A percentile compares a stretch with the other conserved stretches of the same genome.
These are phyloP conservation scores for Sordariomycetes sp. DNA, from an alignment of 2,329 filamentous ascomycete species.

Conservation along the genomic window DNA sequence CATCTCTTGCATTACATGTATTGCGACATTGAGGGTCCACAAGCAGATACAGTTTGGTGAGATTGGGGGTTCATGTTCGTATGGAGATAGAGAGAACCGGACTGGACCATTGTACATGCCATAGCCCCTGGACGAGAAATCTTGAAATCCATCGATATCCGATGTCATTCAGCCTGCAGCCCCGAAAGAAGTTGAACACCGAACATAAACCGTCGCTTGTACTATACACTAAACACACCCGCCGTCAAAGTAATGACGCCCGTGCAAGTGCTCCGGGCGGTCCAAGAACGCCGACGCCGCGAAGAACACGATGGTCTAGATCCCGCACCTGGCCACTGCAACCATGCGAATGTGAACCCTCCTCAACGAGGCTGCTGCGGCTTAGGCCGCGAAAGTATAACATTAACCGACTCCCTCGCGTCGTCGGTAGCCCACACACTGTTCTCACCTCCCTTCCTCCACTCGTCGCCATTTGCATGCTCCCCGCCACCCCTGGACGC, in stretches of 20 bases:
- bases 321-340: neutral
- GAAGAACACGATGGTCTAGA: neutral
- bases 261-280: neutral
- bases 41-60: neutral
- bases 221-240: neutral
- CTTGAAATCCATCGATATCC: neutral
- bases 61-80: neutral
- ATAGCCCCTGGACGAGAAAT: neutral
- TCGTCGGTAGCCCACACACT: constrained; percentile 45
- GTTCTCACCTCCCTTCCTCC: constrained; percentile 45
- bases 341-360: neutral
- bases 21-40: neutral
- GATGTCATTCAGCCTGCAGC: neutral
- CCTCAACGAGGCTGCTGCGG: neutral
- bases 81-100: neutral
- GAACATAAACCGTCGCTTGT: neutral
- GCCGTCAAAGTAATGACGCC: neutral
- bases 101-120: neutral
- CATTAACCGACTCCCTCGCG: constrained; percentile 49
- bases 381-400: constrained; percentile 37
- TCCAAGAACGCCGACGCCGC: neutral
- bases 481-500: constrained; percentile 47
- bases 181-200: neutral
- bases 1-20: neutral
- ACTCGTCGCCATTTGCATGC: constrained; percentile 48